Conservation (phyloP, 2,329 filamentous ascomycete genomes). For the Penicillium sp. region DNA sequence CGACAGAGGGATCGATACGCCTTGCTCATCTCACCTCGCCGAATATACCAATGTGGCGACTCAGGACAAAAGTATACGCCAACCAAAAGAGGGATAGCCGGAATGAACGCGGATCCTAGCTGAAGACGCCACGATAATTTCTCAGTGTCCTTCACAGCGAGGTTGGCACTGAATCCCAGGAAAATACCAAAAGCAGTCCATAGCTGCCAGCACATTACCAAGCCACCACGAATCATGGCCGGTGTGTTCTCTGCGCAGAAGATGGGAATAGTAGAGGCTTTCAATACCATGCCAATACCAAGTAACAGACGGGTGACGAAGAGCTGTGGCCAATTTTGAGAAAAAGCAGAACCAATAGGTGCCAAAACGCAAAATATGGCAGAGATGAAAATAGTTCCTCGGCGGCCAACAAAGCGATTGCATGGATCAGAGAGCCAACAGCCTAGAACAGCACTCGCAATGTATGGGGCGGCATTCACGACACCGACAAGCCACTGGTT, state of each 20-base stretch:
- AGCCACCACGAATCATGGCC: slow-evolving; percentile 49
- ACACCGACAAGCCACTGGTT: slow-evolving; percentile 60
- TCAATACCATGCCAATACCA: slow-evolving; percentile 58
- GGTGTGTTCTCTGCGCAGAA: slow-evolving; percentile 54
- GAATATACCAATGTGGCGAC: slow-evolving; percentile 61
- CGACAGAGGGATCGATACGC: slow-evolving; percentile 56
- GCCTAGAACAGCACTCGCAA: slow-evolving; percentile 50
- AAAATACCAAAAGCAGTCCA: slow-evolving; percentile 60
- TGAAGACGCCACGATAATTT: slow-evolving; percentile 58
- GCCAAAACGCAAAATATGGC: slow-evolving; percentile 61
- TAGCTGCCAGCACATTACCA: slow-evolving; percentile 53
- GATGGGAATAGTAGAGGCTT: slow-evolving; percentile 51
- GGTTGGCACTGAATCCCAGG: slow-evolving; percentile 59
- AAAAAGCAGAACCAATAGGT: slow-evolving; percentile 60
- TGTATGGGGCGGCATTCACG: slow-evolving; percentile 56
- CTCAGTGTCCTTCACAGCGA: slow-evolving; percentile 57
- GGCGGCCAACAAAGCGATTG: slow-evolving; percentile 55
- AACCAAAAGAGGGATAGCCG: slow-evolving; percentile 55
- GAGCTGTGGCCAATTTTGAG: slow-evolving; percentile 55
- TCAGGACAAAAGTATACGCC: slow-evolving; percentile 59
- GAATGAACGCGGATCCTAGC: slow-evolving; percentile 59
- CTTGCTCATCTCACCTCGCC: slow-evolving; percentile 57
- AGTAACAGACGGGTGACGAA: slow-evolving; percentile 53
- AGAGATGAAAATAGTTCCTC: slow-evolving; percentile 59
- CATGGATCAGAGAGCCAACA: slow-evolving; percentile 63